Evolutionary conservation across 2,329 filamentous ascomycete species (phyloP).

Genomic region (Emydomyces testavorans): DNA sequence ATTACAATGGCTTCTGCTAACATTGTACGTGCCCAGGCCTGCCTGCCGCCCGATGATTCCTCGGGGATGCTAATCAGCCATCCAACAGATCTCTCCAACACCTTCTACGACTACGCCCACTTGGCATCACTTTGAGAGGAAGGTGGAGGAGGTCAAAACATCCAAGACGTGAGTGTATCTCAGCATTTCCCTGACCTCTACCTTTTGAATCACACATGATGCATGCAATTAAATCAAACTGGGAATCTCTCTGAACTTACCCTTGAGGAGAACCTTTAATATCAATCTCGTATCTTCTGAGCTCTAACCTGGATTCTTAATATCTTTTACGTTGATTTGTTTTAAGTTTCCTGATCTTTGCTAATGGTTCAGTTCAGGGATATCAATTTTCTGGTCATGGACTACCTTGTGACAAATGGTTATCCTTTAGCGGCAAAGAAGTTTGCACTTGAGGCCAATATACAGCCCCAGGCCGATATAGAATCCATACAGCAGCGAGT

Average conservation of each 20-base stretch:
- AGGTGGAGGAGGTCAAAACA: slow-evolving; percentile 71
- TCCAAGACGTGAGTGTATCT: slow-evolving; percentile 69
- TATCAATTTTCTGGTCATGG: slow-evolving; percentile 88
- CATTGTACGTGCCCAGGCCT: slow-evolving; percentile 28
- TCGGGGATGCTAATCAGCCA: slow-evolving; percentile 19
- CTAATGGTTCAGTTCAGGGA: slow-evolving; percentile 50
- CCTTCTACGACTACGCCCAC: slow-evolving; percentile 60
- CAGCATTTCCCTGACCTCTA: slow-evolving; percentile 11
- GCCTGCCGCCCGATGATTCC: slow-evolving; percentile 13
- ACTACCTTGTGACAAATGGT: slow-evolving; percentile 92
- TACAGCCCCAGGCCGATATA: slow-evolving; percentile 60
- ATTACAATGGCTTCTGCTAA: slow-evolving; percentile 32
- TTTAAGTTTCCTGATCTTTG: slow-evolving; percentile 9
- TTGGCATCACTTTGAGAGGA: slow-evolving; percentile 65
- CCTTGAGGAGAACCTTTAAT: slow-evolving; percentile 85
- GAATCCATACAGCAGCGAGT: slow-evolving; percentile 66
- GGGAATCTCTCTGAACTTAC: slow-evolving; percentile 99
- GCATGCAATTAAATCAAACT: slow-evolving; percentile 66
- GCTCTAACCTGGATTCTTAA: slow-evolving; percentile 21
- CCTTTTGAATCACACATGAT: slow-evolving; percentile 54
- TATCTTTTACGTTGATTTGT: slow-evolving; percentile 6
- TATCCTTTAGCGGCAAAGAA: slow-evolving; percentile 86
- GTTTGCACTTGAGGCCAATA: slow-evolving; percentile 87
- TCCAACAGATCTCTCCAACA: slow-evolving; percentile 52
- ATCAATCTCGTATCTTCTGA: slow-evolving; percentile 53